Conservation (phyloP, 2,329 filamentous ascomycete genomes). For the Purpureocillium lavendulum region DNA sequence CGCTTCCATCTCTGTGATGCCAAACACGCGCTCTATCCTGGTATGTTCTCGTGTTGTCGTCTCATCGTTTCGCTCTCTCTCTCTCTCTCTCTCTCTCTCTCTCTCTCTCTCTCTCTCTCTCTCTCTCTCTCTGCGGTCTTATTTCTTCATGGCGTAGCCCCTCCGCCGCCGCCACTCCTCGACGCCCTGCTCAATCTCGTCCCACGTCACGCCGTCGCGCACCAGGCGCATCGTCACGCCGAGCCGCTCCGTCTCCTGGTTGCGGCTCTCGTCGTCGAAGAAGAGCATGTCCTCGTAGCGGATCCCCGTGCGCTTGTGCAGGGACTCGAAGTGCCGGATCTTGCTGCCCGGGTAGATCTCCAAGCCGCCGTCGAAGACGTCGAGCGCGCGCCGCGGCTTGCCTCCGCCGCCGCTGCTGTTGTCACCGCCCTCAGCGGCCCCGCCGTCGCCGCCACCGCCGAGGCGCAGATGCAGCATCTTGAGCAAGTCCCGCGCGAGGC, state of each 20-base stretch:
- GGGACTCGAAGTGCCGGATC: conserved; percentile 70
- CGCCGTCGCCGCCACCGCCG: no score
- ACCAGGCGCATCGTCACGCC: conserved; percentile 83
- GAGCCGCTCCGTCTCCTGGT: conserved; percentile 69
- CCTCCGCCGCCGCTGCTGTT: conserved; percentile 13
- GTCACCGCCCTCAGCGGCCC: background rate
- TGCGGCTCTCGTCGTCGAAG: conserved; percentile 87
- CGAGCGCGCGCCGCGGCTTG: conserved; percentile 39
- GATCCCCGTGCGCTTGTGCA: conserved; percentile 64
- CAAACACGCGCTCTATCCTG: no score
- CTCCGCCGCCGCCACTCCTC: conserved; percentile 71
- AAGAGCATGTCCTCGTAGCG: conserved; percentile 82
- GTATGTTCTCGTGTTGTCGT: no score
- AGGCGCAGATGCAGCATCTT: conserved; percentile 61
- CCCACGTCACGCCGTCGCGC: conserved; percentile 65
- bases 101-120: no score
- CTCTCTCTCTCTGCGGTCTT: no score
- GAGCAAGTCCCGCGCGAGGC: conserved; percentile 73
- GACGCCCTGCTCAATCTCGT: conserved; percentile 73
- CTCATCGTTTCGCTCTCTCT: no score
- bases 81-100: no score
- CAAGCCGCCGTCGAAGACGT: conserved; percentile 50
- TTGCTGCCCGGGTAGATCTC: conserved; percentile 74
- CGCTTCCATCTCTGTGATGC: no score
- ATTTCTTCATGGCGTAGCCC: conserved; percentile 15